Evolutionary conservation across 352 stramenopile species (phyloP).

Genomic region (Globisporangium uncinulatum): DNA sequence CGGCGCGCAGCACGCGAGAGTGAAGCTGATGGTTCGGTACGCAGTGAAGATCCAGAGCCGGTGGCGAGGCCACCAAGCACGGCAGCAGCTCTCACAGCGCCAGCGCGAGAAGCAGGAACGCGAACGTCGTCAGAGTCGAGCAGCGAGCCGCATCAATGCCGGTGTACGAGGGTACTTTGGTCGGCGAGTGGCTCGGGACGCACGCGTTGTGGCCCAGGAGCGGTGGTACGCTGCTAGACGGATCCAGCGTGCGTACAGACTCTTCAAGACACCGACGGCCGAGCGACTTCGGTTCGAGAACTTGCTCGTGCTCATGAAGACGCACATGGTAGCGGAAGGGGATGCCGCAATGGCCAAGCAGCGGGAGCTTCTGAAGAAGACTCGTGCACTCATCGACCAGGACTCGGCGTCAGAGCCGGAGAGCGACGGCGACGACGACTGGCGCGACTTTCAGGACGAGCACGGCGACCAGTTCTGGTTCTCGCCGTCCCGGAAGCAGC

Average conservation of each 20-base stretch:
- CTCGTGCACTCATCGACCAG: conserved; percentile 34
- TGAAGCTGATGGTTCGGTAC: conserved; percentile 26
- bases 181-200: conserved; percentile 27
- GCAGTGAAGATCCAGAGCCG: conserved; percentile 59
- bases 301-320: conserved; percentile 45
- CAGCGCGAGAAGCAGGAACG: conserved; percentile 25
- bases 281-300: conserved; percentile 39
- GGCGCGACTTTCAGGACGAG: conserved; percentile 61
- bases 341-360: conserved; percentile 34
- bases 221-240: conserved; percentile 27
- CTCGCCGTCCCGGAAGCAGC: conserved; percentile 59
- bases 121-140: conserved; percentile 24
- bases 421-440: conserved; percentile 77
- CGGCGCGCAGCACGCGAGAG: conserved; percentile 28
- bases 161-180: conserved; percentile 58
- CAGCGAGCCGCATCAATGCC: conserved; percentile 62
- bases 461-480: conserved; percentile 73
- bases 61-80: conserved; percentile 47
- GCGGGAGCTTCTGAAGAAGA: conserved; percentile 40
- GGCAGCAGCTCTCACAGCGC: conserved; percentile 28
- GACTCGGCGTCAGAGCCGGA: conserved; percentile 73
- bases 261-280: conserved; percentile 32
- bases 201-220: conserved; percentile 31
- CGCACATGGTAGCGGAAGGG: conserved; percentile 45
- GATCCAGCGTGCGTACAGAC: conserved; percentile 53